These are phyloP conservation scores for Paramecium bursaria DNA, from an alignment of 73 alveolate genomes.

Conservation along the genomic window DNA sequence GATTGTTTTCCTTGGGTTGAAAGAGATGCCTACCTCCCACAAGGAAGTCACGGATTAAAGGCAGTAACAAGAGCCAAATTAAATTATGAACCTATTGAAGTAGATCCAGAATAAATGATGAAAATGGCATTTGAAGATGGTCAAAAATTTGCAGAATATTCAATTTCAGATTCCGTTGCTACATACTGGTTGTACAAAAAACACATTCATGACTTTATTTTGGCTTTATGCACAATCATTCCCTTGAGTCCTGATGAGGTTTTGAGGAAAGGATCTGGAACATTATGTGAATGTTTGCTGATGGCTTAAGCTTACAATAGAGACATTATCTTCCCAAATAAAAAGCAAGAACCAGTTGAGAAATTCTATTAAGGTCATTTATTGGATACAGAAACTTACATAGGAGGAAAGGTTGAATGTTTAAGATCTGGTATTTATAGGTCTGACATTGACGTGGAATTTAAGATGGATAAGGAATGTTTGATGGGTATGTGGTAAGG, in stretches of 20 bases:
- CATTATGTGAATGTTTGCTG: conserved; percentile 95
- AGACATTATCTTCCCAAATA: conserved; percentile 98
- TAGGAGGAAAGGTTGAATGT: conserved; percentile 99
- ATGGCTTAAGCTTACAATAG: conserved; percentile 98
- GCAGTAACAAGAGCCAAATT: conserved; percentile 99
- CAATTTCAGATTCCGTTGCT: conserved; percentile 99
- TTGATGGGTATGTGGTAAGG: conserved; percentile 82
- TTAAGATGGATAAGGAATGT: conserved; percentile 87
- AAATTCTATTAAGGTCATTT: conserved; percentile 94
- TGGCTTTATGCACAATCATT: conserved; percentile 99
- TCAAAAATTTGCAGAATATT: conserved; percentile 98
- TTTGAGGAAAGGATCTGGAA: conserved; percentile 99
- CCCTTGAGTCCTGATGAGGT: conserved; percentile 99
- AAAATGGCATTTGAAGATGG: conserved; percentile 96
- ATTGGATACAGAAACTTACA: conserved; percentile 97
- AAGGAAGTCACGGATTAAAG: conserved; percentile 98
- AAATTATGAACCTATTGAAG: conserved; percentile 99
- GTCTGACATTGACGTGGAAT: conserved; percentile 96
- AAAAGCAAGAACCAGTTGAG: conserved; percentile 89
- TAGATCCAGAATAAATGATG: conserved; percentile 99
- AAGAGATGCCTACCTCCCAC: conserved; percentile 99
- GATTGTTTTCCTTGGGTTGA: conserved; percentile 99
- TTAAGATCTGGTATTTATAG: conserved; percentile 98
- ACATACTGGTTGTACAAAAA: conserved; percentile 98
- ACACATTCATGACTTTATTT: conserved; percentile 98